Evolutionary conservation across 2,329 filamentous ascomycete species (phyloP), one percentile per base, ranked within the genome.

Genomic region (Venturia carpophila): DNA sequence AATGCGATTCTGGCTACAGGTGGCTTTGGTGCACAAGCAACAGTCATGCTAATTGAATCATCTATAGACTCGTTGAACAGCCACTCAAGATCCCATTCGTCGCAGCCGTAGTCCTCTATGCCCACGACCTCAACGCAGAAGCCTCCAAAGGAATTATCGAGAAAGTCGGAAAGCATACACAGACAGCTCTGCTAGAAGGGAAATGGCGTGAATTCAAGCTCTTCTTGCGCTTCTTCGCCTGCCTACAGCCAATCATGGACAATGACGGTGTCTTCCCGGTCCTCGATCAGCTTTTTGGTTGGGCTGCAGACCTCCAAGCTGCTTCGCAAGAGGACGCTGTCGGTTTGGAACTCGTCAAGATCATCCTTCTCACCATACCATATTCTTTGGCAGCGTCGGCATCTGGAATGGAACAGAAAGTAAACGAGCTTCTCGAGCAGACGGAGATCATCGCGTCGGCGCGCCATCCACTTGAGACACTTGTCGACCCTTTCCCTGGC

Each of bases 41-140:
- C n/a, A n/a, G n/a, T 34, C 30, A 34, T 34, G 30, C 70, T 72
- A 68, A 71, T 49, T 13, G 7, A 66, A 30, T 27, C 41, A 60
- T 66, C 86, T 83, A 69, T 37, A 58, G 52, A 37, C 83, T 89
- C 55, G 75, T 91, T 43, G 94, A 99, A 78, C 94, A 99, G 78
- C 94, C 94, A 0, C 88, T 99, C 76, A 97, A 97, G 81, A 95
- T 92, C n/a, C 93, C 94, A 0, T 97, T 97, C 74, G 83, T 96
- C 45, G 92, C 92, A 11, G 91, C 90, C 24, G 87, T 93, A 17
- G 83, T 95, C 55, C 82, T 96, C 66, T 84, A 91, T 65, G 84
- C 87, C 69, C 97, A 97, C 78, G 84, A 85, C 34, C 78, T 89
- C 70, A 91, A 91, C 73, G 82, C 88, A 5, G 89, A 94, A 69